Evolutionary conservation across 1,139 yeast species (phyloP).

Genomic region (Yamadazyma blattariae): DNA sequence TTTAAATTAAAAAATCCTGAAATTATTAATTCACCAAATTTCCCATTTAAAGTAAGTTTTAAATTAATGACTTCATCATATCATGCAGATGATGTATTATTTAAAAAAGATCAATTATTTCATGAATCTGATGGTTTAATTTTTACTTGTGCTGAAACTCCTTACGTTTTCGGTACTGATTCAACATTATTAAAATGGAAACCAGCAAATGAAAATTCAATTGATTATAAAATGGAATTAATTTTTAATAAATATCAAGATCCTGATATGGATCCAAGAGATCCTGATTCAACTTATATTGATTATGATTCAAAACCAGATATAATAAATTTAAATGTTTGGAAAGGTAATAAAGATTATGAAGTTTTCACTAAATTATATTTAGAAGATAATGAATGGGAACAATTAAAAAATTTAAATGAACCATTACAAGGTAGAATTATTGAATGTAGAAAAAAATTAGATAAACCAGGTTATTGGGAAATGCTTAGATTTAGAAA

Average conservation of each 20-base stretch:
- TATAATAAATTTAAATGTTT: slow-evolving; percentile 57
- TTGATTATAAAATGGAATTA: slow-evolving; percentile 77
- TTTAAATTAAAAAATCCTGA: slow-evolving; percentile 70
- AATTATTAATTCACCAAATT: slow-evolving; percentile 58
- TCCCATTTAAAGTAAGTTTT: slow-evolving; percentile 82
- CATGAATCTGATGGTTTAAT: slow-evolving; percentile 94
- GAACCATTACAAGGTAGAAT: slow-evolving; percentile 92
- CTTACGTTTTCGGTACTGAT: slow-evolving; percentile 88
- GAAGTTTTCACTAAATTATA: slow-evolving; percentile 64
- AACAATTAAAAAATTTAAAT: slow-evolving; percentile 57
- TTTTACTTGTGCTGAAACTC: slow-evolving; percentile 86
- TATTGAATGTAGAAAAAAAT: slow-evolving; percentile 73
- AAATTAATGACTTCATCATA: slow-evolving; percentile 86
- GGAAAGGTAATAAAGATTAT: slow-evolving; percentile 77
- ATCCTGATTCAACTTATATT: slow-evolving; percentile 69
- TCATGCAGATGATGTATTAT: slow-evolving; percentile 73
- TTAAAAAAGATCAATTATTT: slow-evolving; percentile 67
- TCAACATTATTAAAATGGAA: slow-evolving; percentile 87
- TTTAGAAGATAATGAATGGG: slow-evolving; percentile 79
- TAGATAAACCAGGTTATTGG: slow-evolving; percentile 62
- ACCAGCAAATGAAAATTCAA: slow-evolving; percentile 91
- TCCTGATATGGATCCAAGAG: slow-evolving; percentile 65
- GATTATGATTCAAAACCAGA: slow-evolving; percentile 83
- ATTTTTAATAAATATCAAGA: slow-evolving; percentile 68
- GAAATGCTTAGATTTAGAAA: slow-evolving; percentile 84